Percentiles rank a stretch among this genome's conserved stretches.
Evolutionary conservation across 139 green algal species (phyloP).

Genomic region (Tetraselmis chui): DNA sequence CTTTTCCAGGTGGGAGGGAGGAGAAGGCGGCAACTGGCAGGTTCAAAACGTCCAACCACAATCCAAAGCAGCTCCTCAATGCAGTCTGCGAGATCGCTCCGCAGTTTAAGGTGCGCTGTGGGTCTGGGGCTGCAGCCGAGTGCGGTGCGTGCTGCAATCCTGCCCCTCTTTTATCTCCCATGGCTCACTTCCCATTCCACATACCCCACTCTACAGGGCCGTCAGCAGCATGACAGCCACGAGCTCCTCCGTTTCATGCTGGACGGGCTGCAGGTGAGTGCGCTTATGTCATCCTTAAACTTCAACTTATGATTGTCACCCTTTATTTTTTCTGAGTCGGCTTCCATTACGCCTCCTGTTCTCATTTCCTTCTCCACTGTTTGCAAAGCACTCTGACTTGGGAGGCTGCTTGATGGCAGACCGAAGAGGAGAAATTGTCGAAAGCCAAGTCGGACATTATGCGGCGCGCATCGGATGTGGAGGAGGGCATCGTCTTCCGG

Average conservation of each 20-base stretch:
- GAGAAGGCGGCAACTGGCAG: no score
- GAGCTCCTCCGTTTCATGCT: conserved; percentile 54
- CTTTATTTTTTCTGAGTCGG: no score
- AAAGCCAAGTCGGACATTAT: background rate
- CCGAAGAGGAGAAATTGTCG: background rate
- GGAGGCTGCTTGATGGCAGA: background rate
- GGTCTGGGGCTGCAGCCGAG: background rate
- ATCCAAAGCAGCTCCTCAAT: conserved; percentile 48
- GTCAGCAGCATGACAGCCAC: conserved; percentile 62
- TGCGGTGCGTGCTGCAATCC: background rate
- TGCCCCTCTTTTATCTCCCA: background rate
- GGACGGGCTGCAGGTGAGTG: conserved; percentile 41
- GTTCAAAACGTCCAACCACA: conserved; percentile 34
- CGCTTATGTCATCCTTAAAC: no score
- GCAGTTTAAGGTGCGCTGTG: conserved; percentile 35
- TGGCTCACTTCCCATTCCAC: no score
- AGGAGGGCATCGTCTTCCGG: background rate
- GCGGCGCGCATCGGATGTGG: background rate
- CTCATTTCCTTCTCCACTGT: no score
- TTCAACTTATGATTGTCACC: no score
- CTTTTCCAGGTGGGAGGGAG: no score
- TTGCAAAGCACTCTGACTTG: background rate
- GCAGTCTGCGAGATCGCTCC: conserved; percentile 47
- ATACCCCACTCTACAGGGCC: conserved; percentile 33
- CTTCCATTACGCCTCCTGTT: no score